Conservation (phyloP, 306 rosid species). For the Bauhinia variegata region DNA sequence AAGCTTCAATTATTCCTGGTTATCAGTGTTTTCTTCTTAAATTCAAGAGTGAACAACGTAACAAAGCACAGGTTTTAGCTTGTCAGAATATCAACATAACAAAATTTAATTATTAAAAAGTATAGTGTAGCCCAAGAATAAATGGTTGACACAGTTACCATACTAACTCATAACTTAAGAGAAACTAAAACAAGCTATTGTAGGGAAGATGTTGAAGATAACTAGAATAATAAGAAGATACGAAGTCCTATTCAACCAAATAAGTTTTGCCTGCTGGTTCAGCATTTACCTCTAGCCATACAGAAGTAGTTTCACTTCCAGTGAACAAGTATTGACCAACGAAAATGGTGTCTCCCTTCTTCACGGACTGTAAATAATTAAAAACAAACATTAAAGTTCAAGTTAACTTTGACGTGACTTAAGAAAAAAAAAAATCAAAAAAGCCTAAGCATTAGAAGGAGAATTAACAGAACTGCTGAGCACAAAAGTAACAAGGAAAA, state of each 20-base stretch:
- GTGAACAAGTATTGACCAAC: conserved; percentile 95
- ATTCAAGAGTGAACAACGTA: not conserved
- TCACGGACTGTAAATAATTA: conserved; percentile 66
- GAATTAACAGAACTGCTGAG: conserved; percentile 1
- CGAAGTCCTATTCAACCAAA: not conserved
- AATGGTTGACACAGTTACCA: not conserved
- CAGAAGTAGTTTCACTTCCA: conserved; percentile 99
- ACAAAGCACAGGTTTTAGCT: conserved; percentile 1
- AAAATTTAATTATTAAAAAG: conserved; percentile 2
- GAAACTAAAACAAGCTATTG: conserved; percentile 28
- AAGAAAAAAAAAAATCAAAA: not conserved
- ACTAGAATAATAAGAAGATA: not conserved
- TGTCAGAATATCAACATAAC: conserved; percentile 26
- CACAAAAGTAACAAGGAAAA: conserved; percentile 16
- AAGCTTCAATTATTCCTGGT: conserved; percentile 11
- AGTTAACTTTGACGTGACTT: conserved; percentile 1
- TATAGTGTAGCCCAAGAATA: not conserved
- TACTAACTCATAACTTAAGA: conserved; percentile 18
- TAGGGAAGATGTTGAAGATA: conserved; percentile 22
- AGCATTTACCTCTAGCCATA: conserved; percentile 89
- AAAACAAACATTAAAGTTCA: conserved; percentile 31
- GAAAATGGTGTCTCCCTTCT: conserved; percentile 93
- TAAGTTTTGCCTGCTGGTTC: conserved; percentile 7
- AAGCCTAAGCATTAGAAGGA: not conserved
- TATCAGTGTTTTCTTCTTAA: not conserved